Percentiles rank a stretch among this genome's conserved stretches.
These are phyloP conservation scores for Leishmania tropica DNA, from an alignment of 208 protist genomes.

Conservation along the genomic window DNA sequence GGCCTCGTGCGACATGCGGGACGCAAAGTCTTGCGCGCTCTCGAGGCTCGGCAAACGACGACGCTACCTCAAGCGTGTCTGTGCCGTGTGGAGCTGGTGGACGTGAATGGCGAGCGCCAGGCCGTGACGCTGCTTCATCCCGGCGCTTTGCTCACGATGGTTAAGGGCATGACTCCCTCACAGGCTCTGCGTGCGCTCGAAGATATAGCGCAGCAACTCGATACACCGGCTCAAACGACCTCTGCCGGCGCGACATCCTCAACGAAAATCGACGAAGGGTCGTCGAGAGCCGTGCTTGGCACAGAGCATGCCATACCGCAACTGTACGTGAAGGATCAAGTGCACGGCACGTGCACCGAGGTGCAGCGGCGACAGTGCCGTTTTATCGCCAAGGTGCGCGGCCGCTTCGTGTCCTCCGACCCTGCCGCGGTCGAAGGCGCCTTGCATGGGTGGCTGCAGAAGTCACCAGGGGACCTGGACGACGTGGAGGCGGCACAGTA, in stretches of 20 bases:
- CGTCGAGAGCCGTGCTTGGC: background rate
- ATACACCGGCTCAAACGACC: background rate
- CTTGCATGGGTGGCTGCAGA: slow-evolving; percentile 12
- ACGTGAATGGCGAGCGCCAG: slow-evolving; percentile 13
- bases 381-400: slow-evolving; percentile 51
- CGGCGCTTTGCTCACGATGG: slow-evolving; percentile 21
- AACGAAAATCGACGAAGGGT: background rate
- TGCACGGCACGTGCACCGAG: slow-evolving; percentile 24
- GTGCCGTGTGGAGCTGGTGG: slow-evolving; percentile 13
- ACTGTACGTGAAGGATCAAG: slow-evolving; percentile 52
- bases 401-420: slow-evolving; percentile 42
- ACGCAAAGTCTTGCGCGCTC: slow-evolving; percentile 16
- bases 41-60: slow-evolving; percentile 23
- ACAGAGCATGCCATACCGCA: background rate
- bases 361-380: slow-evolving; percentile 43
- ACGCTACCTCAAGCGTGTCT: slow-evolving; percentile 11
- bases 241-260: background rate
- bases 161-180: slow-evolving; percentile 9
- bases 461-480: background rate
- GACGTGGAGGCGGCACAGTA: slow-evolving; percentile 38
- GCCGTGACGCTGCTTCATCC: slow-evolving; percentile 21
- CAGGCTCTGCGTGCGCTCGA: slow-evolving; percentile 39
- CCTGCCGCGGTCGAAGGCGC: slow-evolving; percentile 18
- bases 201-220: slow-evolving; percentile 16
- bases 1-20: slow-evolving; percentile 49